These are phyloP conservation scores for Raphanus hybrid DNA, from an alignment of 441 rosid genomes.

Conservation along the genomic window DNA sequence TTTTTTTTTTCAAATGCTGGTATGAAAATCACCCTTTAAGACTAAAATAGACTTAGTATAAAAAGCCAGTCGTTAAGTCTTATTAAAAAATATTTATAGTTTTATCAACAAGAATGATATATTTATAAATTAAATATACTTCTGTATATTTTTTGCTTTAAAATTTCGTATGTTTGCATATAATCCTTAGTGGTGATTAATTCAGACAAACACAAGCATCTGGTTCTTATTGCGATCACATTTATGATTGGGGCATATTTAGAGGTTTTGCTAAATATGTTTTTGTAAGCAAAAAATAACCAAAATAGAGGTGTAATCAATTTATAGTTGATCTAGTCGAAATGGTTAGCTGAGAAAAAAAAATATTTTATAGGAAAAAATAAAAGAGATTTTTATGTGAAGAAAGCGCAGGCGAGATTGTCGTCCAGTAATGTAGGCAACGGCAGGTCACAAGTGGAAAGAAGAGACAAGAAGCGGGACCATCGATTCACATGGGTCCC, in stretches of 20 bases:
- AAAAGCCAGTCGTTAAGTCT: not conserved
- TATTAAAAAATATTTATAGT: not conserved
- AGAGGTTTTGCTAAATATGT: not conserved
- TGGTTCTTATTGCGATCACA: not conserved
- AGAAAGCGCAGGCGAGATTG: conserved; percentile 30
- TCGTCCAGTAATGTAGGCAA: conserved; percentile 39
- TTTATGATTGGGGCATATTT: not conserved
- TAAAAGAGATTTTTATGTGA: not conserved
- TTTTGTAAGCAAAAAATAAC: not conserved
- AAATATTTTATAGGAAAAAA: not conserved
- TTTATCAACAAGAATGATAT: not conserved
- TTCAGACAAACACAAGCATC: conserved; percentile 7
- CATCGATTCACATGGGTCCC: conserved; percentile 20
- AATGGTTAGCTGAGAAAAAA: too few species aligned
- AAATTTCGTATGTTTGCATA: not conserved
- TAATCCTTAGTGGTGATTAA: not conserved
- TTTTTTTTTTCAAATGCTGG: not conserved
- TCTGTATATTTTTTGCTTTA: not conserved
- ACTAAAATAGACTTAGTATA: not conserved
- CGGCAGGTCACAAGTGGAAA: conserved; percentile 42
- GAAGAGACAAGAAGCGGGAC: conserved; percentile 44
- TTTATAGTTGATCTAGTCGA: too few species aligned
- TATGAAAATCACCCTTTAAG: not conserved
- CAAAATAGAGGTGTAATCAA: not conserved
- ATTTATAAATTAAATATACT: not conserved